phyloP scores from a whole-genome alignment of 164 flowering plant species.

The Stephania yunnanensis region DNA sequence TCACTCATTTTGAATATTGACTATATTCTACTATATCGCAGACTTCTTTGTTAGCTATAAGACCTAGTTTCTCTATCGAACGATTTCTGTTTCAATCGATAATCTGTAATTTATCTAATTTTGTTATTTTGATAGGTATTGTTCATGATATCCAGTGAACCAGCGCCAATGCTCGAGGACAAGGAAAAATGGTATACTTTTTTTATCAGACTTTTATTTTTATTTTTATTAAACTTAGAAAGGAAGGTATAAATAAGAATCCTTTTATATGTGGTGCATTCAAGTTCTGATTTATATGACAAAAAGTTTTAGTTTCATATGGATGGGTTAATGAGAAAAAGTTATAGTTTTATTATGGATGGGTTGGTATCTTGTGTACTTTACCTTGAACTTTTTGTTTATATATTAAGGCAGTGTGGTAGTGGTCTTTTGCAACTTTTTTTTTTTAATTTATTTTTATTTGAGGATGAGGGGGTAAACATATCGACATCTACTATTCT shows the following conservation, averaged over 20 bases:
- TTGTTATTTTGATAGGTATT: conserved; percentile 48
- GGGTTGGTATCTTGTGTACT: no score
- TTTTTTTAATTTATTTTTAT: no score
- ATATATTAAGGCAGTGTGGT: no score
- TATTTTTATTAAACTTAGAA: no score
- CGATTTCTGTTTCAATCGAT: not conserved
- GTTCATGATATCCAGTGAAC: conserved; percentile 95
- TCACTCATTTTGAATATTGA: not conserved
- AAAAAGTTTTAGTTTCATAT: no score
- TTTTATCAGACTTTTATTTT: not conserved
- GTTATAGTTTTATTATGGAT: no score
- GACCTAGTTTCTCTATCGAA: not conserved
- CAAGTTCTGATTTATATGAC: not conserved
- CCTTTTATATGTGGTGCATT: not conserved
- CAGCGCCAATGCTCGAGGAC: conserved; percentile 99
- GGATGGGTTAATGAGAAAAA: no score
- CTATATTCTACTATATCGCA: not conserved
- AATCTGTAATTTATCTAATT: conserved; percentile 7
- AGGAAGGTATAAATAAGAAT: no score
- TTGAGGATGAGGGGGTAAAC: no score
- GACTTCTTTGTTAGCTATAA: not conserved
- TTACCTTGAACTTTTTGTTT: no score
- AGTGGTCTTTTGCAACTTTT: no score
- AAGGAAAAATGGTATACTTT: conserved; percentile 90
- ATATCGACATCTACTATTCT: no score